Evolutionary conservation across 176 grass and related monocot species (phyloP), one percentile per base, ranked within the genome.

Genomic region (Cocos nucifera): DNA sequence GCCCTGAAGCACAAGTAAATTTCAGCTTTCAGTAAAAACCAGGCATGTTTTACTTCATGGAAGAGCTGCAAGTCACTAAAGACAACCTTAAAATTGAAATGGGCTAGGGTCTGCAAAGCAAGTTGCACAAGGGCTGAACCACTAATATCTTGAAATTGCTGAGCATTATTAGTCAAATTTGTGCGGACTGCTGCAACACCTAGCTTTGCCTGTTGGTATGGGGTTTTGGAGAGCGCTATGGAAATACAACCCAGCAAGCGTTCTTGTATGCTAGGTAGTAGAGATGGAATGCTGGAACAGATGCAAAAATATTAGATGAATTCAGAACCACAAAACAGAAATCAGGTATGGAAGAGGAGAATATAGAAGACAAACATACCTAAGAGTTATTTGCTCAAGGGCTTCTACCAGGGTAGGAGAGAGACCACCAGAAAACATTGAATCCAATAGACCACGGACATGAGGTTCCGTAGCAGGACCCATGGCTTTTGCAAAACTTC

Each of bases 401-500:
- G 93, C 80, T 58, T 82, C 75, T 67, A 97, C 87, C 67, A 97
- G 87, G 69, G 62, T 72, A 73, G 82, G 69, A 58, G 93, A 91
- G 27, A 97, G 84, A 74, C 93, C 87, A 54, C 84, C 78, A 76
- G 63, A 75, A 80, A 91, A 88, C 93, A 97, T 91, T 20, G 76
- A 77, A 85, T 91, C 84, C 67, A 97, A 77, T 17, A 97, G 49
- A 52, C 80, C 76, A 67, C 93, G 93, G 49, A 97, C 89, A 88
- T 97, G 93, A 69, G 78, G 75, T 62, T 97, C 93, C 93, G 91
- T 97, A 27, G 87, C 84, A 78, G 71, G 53, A 84, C 84, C 70
- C 87, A 97, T 88, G 21, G 93, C 93, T 69, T 85, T 85, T 58
- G 93, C 75, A 54, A 97, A 97, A 59, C 80, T 97, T 74, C 93